Evolutionary conservation across 805 yeast species (phyloP).

Genomic region (Brettanomyces anomalus): DNA sequence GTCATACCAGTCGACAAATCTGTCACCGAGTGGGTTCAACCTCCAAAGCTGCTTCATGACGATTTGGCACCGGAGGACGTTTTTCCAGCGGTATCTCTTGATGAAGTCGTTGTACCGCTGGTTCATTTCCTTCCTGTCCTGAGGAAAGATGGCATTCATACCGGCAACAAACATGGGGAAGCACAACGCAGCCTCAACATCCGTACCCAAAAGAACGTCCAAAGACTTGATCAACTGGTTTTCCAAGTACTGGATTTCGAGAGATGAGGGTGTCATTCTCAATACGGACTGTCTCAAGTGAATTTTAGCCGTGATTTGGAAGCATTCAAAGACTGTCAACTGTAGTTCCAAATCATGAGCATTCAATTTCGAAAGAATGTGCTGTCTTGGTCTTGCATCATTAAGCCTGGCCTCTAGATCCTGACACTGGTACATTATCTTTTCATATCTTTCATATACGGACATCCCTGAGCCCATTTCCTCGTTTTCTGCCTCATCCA

Average conservation of each 20-base stretch:
- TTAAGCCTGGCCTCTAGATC: slow-evolving; percentile 42
- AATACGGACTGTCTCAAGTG: slow-evolving; percentile 61
- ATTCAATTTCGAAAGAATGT: slow-evolving; percentile 30
- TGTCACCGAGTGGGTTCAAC: slow-evolving; percentile 40
- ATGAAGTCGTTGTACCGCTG: slow-evolving; percentile 46
- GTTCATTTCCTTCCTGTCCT: slow-evolving; percentile 44
- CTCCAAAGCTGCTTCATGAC: slow-evolving; percentile 43
- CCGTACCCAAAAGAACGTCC: slow-evolving; percentile 54
- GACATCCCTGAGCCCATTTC: not conserved
- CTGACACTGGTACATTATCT: slow-evolving; percentile 27
- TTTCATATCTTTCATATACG: slow-evolving; percentile 15
- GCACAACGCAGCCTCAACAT: slow-evolving; percentile 61
- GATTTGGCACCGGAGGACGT: slow-evolving; percentile 36
- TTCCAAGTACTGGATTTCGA: slow-evolving; percentile 54
- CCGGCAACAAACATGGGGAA: slow-evolving; percentile 79
- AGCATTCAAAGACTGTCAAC: slow-evolving; percentile 60
- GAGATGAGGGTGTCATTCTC: slow-evolving; percentile 47
- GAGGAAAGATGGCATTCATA: slow-evolving; percentile 46
- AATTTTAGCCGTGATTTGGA: slow-evolving; percentile 59
- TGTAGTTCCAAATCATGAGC: slow-evolving; percentile 53
- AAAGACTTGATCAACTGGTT: slow-evolving; percentile 46
- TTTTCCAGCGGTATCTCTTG: slow-evolving; percentile 60
- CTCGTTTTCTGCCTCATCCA: not conserved
- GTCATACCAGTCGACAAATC: slow-evolving; percentile 64
- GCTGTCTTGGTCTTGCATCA: slow-evolving; percentile 41